A percentile compares a stretch with the other conserved stretches of the same genome.
phyloP scores from a whole-genome alignment of 2,329 filamentous ascomycete species.

The Cadophora luteo-olivacea region DNA sequence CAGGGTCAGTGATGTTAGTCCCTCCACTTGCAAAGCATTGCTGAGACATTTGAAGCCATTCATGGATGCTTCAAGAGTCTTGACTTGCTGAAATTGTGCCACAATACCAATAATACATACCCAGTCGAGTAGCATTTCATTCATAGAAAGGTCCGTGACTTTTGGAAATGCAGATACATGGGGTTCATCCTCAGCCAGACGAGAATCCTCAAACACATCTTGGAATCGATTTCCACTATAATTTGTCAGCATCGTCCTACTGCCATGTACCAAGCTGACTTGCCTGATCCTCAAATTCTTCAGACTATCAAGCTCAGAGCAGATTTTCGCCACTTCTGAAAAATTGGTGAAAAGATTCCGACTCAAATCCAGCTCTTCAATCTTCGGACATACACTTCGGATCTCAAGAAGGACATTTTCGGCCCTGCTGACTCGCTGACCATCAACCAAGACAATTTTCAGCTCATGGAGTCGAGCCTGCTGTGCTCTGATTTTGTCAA shows the following conservation, averaged over 20 bases:
- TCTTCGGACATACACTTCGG: constrained; percentile 62
- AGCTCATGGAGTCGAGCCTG: constrained; percentile 81
- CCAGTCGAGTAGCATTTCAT: constrained; percentile 72
- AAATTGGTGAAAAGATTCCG: constrained; percentile 79
- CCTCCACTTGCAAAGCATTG: constrained; percentile 41
- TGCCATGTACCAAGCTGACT: constrained; percentile 39
- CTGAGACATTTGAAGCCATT: constrained; percentile 65
- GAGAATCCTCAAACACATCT: constrained; percentile 42
- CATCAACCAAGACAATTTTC: constrained; percentile 82
- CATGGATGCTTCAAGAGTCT: constrained; percentile 58
- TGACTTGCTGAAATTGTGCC: constrained; percentile 59
- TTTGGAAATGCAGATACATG: constrained; percentile 21
- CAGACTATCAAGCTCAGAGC: constrained; percentile 70
- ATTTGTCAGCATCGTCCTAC: neutral
- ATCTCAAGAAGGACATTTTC: constrained; percentile 44
- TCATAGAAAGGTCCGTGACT: constrained; percentile 67
- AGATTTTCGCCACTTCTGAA: constrained; percentile 72
- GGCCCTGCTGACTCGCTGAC: constrained; percentile 63
- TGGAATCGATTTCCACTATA: constrained; percentile 77
- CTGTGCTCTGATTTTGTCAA: constrained; percentile 86
- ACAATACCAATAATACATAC: constrained; percentile 63
- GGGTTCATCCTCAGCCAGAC: neutral
- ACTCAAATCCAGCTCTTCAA: constrained; percentile 83
- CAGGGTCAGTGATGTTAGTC: constrained; percentile 67
- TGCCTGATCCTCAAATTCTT: constrained; percentile 75